Conservation (phyloP, 2,329 filamentous ascomycete species). For the Gremmenia infestans region DNA sequence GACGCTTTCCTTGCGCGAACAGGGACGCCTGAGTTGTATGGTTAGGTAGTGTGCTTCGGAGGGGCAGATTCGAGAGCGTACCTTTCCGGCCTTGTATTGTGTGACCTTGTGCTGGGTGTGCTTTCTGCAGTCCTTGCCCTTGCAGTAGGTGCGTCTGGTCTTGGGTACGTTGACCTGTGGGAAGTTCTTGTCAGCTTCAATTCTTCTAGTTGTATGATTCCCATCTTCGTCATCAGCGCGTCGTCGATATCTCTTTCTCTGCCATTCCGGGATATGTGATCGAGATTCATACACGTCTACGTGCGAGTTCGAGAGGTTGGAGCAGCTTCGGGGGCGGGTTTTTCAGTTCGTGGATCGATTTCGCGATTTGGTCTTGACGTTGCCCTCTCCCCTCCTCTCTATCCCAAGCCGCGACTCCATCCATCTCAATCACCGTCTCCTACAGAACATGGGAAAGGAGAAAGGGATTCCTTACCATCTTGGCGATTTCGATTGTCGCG, state of each 20-base stretch:
- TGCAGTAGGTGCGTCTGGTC: constrained; percentile 96
- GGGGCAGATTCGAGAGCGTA: constrained; percentile 34
- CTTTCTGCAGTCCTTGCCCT: constrained; percentile 90
- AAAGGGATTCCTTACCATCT: background rate
- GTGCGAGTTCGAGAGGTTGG: too few species aligned
- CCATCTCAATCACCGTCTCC: background rate
- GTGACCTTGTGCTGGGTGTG: constrained; percentile 91
- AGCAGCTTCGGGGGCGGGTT: too few species aligned
- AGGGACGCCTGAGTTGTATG: constrained; percentile 62
- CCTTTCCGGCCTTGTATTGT: constrained; percentile 96
- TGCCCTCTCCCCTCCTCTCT: background rate
- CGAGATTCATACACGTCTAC: too few species aligned
- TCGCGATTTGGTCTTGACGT: background rate
- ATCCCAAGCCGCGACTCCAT: background rate
- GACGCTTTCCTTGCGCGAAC: constrained; percentile 98
- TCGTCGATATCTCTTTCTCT: background rate
- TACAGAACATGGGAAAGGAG: background rate
- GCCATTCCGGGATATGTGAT: background rate
- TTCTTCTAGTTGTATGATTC: constrained; percentile 5
- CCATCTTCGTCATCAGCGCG: background rate
- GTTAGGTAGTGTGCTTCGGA: constrained; percentile 15
- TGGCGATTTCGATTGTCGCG: background rate
- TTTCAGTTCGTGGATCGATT: background rate
- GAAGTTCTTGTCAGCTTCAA: constrained; percentile 17
- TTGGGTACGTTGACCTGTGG: constrained; percentile 90